Conservation (phyloP, 2,329 filamentous ascomycete genomes). For the Didymella sp. region DNA sequence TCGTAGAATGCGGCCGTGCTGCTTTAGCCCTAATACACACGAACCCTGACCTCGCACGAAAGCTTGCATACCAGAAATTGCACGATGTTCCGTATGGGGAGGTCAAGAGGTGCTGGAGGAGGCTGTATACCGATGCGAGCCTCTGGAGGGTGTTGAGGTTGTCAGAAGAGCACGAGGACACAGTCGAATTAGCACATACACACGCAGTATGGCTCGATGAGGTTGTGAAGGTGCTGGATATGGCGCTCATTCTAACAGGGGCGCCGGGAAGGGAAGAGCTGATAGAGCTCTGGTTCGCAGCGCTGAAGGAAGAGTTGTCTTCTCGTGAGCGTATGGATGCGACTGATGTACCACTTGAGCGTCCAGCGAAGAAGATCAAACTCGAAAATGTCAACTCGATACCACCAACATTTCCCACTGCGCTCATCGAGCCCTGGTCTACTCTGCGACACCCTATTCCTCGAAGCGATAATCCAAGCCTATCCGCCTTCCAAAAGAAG, state of each 20-base stretch:
- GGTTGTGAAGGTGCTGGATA: slow-evolving; percentile 73
- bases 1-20: slow-evolving; percentile 53
- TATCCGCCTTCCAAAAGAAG: slow-evolving; percentile 41
- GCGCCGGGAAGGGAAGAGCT: slow-evolving; percentile 41
- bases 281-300: slow-evolving; percentile 59
- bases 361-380: slow-evolving; percentile 31
- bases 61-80: slow-evolving; percentile 69
- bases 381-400: neutral
- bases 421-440: slow-evolving; percentile 13
- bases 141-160: slow-evolving; percentile 65
- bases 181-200: slow-evolving; percentile 20
- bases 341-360: slow-evolving; percentile 2
- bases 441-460: slow-evolving; percentile 31
- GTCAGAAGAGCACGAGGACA: slow-evolving; percentile 20
- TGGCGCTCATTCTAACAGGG: slow-evolving; percentile 75
- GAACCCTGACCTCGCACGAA: slow-evolving; percentile 60
- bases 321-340: neutral
- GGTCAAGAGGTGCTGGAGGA: slow-evolving; percentile 72
- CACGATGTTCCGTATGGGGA: slow-evolving; percentile 73
- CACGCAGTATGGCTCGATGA: slow-evolving; percentile 57
- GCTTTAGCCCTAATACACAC: slow-evolving; percentile 46
- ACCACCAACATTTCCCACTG: slow-evolving; percentile 28
- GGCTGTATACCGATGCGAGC: slow-evolving; percentile 73
- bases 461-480: slow-evolving; percentile 26
- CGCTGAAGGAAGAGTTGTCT: slow-evolving; percentile 49